phyloP scores from a whole-genome alignment of 2,329 filamentous ascomycete genomes.

The Mariannaea sp. region DNA sequence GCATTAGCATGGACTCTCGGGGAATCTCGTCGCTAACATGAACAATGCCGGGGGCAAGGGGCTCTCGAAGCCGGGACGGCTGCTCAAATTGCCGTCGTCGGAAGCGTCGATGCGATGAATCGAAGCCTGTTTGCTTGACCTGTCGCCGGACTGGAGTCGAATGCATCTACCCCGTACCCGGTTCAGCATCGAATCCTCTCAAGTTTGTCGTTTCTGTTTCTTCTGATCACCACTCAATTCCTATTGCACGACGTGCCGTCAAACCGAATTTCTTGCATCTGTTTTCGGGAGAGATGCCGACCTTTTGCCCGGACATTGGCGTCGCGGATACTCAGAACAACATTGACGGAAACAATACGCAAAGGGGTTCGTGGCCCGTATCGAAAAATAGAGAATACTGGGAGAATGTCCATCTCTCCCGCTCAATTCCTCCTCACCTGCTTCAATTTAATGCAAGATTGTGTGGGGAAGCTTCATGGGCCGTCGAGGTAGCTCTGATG shows the following conservation, averaged over 20 bases:
- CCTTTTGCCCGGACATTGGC: slow-evolving; percentile 4
- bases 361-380: background rate
- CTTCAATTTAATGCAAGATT: slow-evolving; percentile 14
- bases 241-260: background rate
- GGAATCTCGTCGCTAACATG: slow-evolving; percentile 11
- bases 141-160: slow-evolving; percentile 23
- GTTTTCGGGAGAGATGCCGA: slow-evolving; percentile 22
- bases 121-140: slow-evolving; percentile 26
- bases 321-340: background rate
- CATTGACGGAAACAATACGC: background rate
- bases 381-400: background rate
- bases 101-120: slow-evolving; percentile 53
- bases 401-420: background rate
- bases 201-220: slow-evolving; percentile 30
- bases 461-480: background rate
- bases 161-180: slow-evolving; percentile 26
- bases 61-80: slow-evolving; percentile 32
- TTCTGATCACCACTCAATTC: slow-evolving; percentile 21
- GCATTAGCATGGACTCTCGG: too few species aligned
- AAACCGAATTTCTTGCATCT: slow-evolving; percentile 27
- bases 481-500: slow-evolving; percentile 26
- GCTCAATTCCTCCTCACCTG: slow-evolving; percentile 8
- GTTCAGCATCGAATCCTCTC: slow-evolving; percentile 27
- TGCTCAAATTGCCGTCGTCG: slow-evolving; percentile 56
- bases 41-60: slow-evolving; percentile 26